phyloP scores from a whole-genome alignment of 805 yeast species.

The Metschnikowia koreensis region DNA sequence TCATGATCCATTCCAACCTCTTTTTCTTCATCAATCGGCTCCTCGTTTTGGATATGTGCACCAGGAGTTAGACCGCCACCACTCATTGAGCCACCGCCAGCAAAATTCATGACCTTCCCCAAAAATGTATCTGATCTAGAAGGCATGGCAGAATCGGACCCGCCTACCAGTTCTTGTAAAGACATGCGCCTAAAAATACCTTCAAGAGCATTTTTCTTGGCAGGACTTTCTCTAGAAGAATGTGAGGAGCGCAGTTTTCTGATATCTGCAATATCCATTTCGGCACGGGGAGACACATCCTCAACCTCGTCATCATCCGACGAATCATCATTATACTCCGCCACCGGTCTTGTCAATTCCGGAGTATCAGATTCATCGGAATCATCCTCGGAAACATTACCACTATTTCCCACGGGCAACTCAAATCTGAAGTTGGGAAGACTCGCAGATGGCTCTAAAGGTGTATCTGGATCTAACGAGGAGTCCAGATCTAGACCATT shows the following conservation, averaged over 20 bases:
- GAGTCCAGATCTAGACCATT: conserved; percentile 20
- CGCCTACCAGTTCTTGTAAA: conserved; percentile 28
- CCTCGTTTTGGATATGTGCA: conserved; percentile 24
- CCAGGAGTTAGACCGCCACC: conserved; percentile 47
- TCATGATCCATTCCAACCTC: conserved; percentile 20
- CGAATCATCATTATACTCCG: conserved; percentile 16
- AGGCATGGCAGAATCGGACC: conserved; percentile 16
- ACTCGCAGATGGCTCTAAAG: background rate
- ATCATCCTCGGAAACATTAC: conserved; percentile 4
- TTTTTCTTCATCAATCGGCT: conserved; percentile 23
- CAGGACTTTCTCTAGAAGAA: conserved; percentile 11
- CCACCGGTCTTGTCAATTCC: conserved; percentile 5
- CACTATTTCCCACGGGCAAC: conserved; percentile 5
- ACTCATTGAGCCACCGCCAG: conserved; percentile 27
- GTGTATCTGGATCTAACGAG: conserved; percentile 5
- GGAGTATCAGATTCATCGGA: conserved; percentile 9
- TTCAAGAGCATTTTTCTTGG: conserved; percentile 11
- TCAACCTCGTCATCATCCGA: conserved; percentile 17
- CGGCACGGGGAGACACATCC: conserved; percentile 4
- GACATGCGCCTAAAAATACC: conserved; percentile 36
- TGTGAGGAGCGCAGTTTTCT: conserved; percentile 6
- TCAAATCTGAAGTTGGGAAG: conserved; percentile 18
- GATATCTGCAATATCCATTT: conserved; percentile 17
- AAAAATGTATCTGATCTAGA: conserved; percentile 38
- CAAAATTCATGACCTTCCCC: conserved; percentile 33